Base-by-base conservation (phyloP, 2,329 filamentous ascomycete species). In the Colletotrichum gigasporum region DNA sequence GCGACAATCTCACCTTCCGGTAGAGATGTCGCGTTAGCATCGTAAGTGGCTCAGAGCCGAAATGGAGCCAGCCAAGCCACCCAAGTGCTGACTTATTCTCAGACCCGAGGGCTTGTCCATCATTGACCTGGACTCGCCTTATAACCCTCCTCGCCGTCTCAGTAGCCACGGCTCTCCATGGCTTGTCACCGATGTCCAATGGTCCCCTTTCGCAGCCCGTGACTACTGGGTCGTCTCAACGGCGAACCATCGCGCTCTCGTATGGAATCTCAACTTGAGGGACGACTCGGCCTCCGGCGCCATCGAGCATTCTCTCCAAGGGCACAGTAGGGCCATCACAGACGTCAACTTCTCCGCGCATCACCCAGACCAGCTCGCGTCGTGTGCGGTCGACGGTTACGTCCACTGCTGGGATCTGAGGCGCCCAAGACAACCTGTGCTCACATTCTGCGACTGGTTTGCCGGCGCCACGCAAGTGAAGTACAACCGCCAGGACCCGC, bases 271-370 rank as follows among this genome's bases (percentile, higher is more conserved):
- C 65, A 93, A 91, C 69, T 85, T 93, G 74, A 85, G 88, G 64
- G 90, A 93, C 70, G 92, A 95, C 70, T 92, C 91, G 0, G 80
- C 82, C 24, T 83, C 85, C 6, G 87, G 87, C 2, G 87, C 89
- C 39, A 94, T 97, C 67, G 93, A 97, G 75, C 91, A 95, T 76
- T 94, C 93, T 11, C 84, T 97, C 12, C 91, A 96, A 71, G 93
- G 90, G 2, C 94, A 82, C 76, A 92, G 88, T 45, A 87, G 95
- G 69, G 94, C 94, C 67, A 97, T 97, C 70, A 97, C 94, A 7
- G 94, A 97, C 74, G 94, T 97, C 76, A 97, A 97, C 76, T 97
- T 97, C 76, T 97, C 93, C 0, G 94, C 94, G 5, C 93, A 97
- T 70, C 92, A 97, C 73, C 93, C 94, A 0, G 94, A 97, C 73